These are phyloP conservation scores for Aspergillus intermedius DNA, from an alignment of 2,329 filamentous ascomycete species.

Conservation along the genomic window DNA sequence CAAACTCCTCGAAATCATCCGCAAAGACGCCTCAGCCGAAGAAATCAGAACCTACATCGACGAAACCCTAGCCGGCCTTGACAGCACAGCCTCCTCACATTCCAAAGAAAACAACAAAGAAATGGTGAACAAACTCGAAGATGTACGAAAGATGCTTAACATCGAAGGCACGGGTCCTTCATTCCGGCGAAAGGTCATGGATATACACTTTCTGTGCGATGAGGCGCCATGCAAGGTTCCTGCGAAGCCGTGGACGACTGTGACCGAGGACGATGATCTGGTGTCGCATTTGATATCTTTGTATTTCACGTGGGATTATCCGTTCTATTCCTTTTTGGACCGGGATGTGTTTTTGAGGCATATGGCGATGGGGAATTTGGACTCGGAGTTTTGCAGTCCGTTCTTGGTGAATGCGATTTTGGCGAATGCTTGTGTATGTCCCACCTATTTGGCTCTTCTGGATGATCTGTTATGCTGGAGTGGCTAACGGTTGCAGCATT, in stretches of 20 bases:
- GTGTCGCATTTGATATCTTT: slow-evolving; percentile 78
- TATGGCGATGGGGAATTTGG: slow-evolving; percentile 29
- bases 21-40: slow-evolving; percentile 27
- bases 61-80: slow-evolving; percentile 19
- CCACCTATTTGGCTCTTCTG: background rate
- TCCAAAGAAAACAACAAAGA: slow-evolving; percentile 7
- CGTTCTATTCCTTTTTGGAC: slow-evolving; percentile 75
- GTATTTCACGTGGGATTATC: slow-evolving; percentile 93
- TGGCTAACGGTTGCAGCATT: slow-evolving; percentile 21
- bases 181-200: slow-evolving; percentile 35
- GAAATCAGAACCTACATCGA: slow-evolving; percentile 31
- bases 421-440: slow-evolving; percentile 45
- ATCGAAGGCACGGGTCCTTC: slow-evolving; percentile 26
- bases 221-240: slow-evolving; percentile 30
- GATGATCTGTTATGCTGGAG: background rate
- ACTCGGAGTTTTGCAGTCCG: slow-evolving; percentile 71
- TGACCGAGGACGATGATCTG: slow-evolving; percentile 67
- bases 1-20: slow-evolving; percentile 29
- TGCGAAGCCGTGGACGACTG: slow-evolving; percentile 64
- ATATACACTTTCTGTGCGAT: slow-evolving; percentile 34
- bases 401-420: slow-evolving; percentile 88
- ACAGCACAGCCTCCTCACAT: background rate
- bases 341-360: slow-evolving; percentile 64
- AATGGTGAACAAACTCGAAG: slow-evolving; percentile 20
- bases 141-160: slow-evolving; percentile 22